Evolutionary conservation across 495 filamentous ascomycete genomes (phyloP), one percentile per base, ranked within the genome.

Genomic region (Neurospora hispaniola): DNA sequence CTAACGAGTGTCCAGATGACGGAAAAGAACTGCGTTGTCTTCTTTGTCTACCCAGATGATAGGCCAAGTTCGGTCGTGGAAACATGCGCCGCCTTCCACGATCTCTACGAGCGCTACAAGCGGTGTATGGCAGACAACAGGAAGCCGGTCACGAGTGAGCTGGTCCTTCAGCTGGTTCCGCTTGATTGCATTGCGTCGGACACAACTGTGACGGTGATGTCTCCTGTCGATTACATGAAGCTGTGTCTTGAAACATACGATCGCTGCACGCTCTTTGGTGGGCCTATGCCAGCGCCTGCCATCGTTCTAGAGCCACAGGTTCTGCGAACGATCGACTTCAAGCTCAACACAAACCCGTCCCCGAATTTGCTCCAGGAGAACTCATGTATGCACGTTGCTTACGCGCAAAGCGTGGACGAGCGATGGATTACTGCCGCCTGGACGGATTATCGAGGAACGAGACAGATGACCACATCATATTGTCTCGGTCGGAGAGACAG

Each of bases 351-450:
- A 6, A 88, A 85, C 23, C 90, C 91, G 0, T 90, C 90, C 0
- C 86, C 89, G 4, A 91, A 92, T 38, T 85, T 96, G 0, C 81
- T 98, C n/a, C 89, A 91, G 69, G 93, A 97, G 77, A 93, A 94
- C 42, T 90, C 88, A 14, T 90, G 90, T 73, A 87, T 99, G 12
- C 96, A 99, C 79, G 82, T 98, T 68, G 94, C 92, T 9, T 97
- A 95, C 78, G 91, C 91, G 0, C 89, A 90, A 73, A 95, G 92
- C 78, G 82, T 90, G 40, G 93, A 96, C 78, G 90, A 92, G 68
- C 88, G 92, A 20, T 99, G 96, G 96, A 80, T 98, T 66, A 91
- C 91, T 1, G 94, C 90, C 5, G 92, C 92, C n/a, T 99, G 96
- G 96, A 93, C 92, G 2, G 94, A 98, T 80, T 94, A 89, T 76